Conservation (phyloP, 805 yeast species). For the Scheffersomyces lignosus region DNA sequence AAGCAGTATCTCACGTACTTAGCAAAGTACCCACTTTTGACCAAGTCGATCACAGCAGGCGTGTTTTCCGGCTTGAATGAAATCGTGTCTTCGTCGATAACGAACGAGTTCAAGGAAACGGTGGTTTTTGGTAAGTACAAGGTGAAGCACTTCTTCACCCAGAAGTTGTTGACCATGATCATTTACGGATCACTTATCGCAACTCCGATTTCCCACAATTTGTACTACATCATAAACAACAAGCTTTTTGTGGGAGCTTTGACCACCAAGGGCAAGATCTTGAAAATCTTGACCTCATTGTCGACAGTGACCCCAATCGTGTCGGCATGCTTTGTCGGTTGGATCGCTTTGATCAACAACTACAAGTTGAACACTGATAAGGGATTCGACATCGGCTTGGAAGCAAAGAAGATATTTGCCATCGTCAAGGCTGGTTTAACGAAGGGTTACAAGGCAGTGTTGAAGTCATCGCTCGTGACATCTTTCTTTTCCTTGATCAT, state of each 20-base stretch:
- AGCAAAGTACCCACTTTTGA: constrained; percentile 51
- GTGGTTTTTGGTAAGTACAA: constrained; percentile 13
- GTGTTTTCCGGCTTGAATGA: constrained; percentile 58
- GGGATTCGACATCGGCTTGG: constrained; percentile 9
- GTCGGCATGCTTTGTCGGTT: constrained; percentile 48
- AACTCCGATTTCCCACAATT: constrained; percentile 60
- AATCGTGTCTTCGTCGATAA: constrained; percentile 49
- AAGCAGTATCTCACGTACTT: constrained; percentile 38
- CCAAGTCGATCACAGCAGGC: constrained; percentile 60
- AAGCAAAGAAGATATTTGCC: constrained; percentile 9
- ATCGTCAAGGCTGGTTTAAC: constrained; percentile 34
- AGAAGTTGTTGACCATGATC: constrained; percentile 53
- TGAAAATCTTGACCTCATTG: constrained; percentile 54
- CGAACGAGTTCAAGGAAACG: constrained; percentile 43
- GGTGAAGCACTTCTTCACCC: constrained; percentile 42
- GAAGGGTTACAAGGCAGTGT: constrained; percentile 45
- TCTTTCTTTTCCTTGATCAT: constrained; percentile 50
- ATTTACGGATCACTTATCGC: constrained; percentile 53
- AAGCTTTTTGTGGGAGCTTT: constrained; percentile 42
- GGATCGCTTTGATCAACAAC: constrained; percentile 52
- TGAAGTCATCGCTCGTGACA: constrained; percentile 55
- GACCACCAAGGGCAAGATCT: constrained; percentile 36
- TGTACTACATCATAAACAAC: constrained; percentile 47
- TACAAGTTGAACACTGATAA: constrained; percentile 24
- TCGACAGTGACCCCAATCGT: constrained; percentile 56